Evolutionary conservation across 2,329 filamentous ascomycete species (phyloP).

Genomic region (Thelonectria blattea): DNA sequence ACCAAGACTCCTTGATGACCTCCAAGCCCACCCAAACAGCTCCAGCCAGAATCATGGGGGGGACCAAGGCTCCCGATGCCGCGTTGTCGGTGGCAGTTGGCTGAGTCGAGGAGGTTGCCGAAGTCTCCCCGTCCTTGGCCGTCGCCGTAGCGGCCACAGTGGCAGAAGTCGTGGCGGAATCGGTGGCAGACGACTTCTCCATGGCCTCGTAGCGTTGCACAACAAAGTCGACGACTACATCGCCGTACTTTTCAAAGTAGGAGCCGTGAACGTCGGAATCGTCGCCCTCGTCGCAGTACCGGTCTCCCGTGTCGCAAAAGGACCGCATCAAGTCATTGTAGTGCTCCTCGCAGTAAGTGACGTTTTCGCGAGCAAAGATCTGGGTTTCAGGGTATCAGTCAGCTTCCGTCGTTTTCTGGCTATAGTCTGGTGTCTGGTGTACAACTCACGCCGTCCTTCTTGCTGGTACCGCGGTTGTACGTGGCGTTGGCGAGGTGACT

Average conservation of each 20-base stretch:
- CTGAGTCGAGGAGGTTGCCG: not conserved
- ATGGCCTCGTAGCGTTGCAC: constrained; percentile 40
- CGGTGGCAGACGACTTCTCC: constrained; percentile 4
- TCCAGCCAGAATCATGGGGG: not conserved
- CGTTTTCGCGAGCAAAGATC: constrained; percentile 47
- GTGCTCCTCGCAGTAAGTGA: constrained; percentile 42
- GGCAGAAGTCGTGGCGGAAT: constrained; percentile 7
- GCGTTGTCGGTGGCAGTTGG: not conserved
- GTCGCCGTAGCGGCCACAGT: constrained; percentile 5
- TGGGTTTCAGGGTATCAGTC: constrained; percentile 23
- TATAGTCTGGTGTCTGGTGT: not conserved
- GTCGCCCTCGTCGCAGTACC: constrained; percentile 47
- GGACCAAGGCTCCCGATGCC: not conserved
- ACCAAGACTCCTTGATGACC: not conserved
- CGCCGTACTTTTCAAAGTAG: constrained; percentile 46
- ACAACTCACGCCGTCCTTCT: constrained; percentile 46
- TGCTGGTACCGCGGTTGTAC: constrained; percentile 47
- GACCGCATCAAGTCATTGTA: constrained; percentile 46
- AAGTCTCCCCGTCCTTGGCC: not conserved
- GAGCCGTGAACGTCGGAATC: constrained; percentile 40
- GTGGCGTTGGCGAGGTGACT: constrained; percentile 44
- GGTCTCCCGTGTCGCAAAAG: constrained; percentile 51
- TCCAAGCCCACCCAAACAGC: not conserved
- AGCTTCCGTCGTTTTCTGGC: not conserved
- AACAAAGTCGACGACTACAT: constrained; percentile 45